Percentiles rank a stretch among this genome's conserved stretches.
These are phyloP conservation scores for Xylaria sp. DNA, from an alignment of 2,329 filamentous ascomycete genomes.

Conservation along the genomic window DNA sequence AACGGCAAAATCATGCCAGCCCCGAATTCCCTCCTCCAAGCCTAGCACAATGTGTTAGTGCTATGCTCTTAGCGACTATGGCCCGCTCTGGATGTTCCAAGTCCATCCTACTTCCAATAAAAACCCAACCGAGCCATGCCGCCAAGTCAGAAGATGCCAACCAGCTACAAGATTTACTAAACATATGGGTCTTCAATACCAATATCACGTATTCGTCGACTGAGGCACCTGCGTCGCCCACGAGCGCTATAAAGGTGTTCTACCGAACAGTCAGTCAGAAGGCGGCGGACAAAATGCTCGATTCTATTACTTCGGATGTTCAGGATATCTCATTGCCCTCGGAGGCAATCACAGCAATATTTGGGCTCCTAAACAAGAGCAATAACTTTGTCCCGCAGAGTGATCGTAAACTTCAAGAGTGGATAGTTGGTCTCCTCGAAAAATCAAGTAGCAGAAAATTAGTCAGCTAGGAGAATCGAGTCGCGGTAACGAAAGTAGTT, in stretches of 20 bases:
- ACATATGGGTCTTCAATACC: constrained; percentile 67
- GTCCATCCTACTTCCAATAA: constrained; percentile 60
- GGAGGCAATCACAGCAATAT: constrained; percentile 59
- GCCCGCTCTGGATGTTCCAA: constrained; percentile 68
- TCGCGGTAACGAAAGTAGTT: not conserved
- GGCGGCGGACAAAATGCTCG: constrained; percentile 61
- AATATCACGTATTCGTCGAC: constrained; percentile 64
- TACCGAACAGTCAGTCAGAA: constrained; percentile 57
- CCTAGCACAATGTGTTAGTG: constrained; percentile 62
- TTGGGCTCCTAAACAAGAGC: constrained; percentile 58
- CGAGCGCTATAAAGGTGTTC: constrained; percentile 63
- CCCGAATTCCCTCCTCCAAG: constrained; percentile 52
- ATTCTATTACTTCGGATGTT: constrained; percentile 64
- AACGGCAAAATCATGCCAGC: constrained; percentile 43
- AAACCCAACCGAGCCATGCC: constrained; percentile 23
- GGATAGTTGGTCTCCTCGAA: constrained; percentile 72
- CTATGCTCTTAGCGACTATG: constrained; percentile 63
- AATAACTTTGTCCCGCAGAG: constrained; percentile 63
- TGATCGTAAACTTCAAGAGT: constrained; percentile 70
- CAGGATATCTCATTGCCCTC: constrained; percentile 67
- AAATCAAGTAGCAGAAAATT: constrained; percentile 54
- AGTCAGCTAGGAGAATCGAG: not conserved
- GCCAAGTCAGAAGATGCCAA: constrained; percentile 1
- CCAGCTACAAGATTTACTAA: constrained; percentile 49
- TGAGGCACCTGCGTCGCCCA: constrained; percentile 40